Percentiles rank a stretch among this genome's conserved stretches.
phyloP scores from a whole-genome alignment of 768 basidiomycete genomes.

The Kwoniella sp. region DNA sequence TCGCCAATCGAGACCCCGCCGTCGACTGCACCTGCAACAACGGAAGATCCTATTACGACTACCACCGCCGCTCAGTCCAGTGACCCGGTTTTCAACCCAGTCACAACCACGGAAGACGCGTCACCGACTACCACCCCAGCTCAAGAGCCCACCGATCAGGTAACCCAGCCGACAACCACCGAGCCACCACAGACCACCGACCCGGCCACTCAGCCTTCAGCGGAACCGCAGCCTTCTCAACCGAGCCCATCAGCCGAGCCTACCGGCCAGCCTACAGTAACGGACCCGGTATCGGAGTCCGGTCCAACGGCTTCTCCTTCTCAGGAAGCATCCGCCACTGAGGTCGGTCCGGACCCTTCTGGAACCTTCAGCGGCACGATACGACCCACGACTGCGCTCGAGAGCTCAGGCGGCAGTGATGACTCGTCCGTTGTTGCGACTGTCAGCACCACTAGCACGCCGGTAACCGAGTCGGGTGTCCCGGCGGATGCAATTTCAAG shows the following conservation, averaged over 20 bases:
- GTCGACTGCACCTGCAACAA: background rate
- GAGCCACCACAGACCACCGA: background rate
- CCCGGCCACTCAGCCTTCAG: background rate
- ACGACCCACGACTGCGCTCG: background rate
- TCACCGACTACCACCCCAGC: background rate
- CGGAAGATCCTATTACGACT: background rate
- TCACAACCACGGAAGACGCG: too few species aligned
- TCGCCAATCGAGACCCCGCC: background rate
- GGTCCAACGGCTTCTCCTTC: background rate
- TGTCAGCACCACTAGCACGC: background rate
- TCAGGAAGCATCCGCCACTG: background rate
- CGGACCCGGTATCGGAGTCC: too few species aligned
- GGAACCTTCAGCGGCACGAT: background rate
- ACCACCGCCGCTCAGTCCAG: background rate
- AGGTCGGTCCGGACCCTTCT: background rate
- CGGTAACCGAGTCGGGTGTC: background rate
- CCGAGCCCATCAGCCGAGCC: background rate
- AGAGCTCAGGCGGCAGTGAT: background rate
- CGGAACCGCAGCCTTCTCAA: background rate
- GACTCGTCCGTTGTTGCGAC: background rate
- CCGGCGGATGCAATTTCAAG: constrained; percentile 3
- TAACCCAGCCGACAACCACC: background rate
- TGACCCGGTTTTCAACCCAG: too few species aligned
- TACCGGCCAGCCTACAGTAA: too few species aligned
- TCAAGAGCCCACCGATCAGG: background rate